phyloP scores from a whole-genome alignment of 192 early-diverging fungal genomes.

The Backusella macrospora region DNA sequence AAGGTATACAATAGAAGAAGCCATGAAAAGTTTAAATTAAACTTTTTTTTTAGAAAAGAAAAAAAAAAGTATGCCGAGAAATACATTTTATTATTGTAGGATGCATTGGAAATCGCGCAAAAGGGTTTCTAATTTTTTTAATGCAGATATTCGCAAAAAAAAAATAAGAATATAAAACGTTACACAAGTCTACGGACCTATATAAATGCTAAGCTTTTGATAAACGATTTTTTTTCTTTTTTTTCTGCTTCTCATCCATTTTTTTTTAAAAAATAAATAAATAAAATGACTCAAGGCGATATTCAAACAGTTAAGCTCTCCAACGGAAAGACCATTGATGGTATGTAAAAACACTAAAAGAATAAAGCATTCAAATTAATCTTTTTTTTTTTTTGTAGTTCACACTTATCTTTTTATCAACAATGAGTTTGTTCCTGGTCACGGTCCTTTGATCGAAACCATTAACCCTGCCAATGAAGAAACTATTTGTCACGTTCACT shows the following conservation, averaged over 20 bases:
- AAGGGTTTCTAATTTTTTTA: background rate
- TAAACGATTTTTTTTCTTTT: background rate
- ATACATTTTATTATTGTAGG: background rate
- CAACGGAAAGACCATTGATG: conserved; percentile 28
- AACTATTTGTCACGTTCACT: conserved; percentile 54
- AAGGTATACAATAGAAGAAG: background rate
- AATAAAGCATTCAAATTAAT: background rate
- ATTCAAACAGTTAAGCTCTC: conserved; percentile 34
- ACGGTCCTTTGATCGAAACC: conserved; percentile 51
- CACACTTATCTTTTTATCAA: conserved; percentile 68
- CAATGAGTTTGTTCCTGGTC: conserved; percentile 55
- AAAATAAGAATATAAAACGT: background rate
- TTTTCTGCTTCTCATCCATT: background rate
- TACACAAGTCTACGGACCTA: background rate
- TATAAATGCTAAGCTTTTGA: background rate
- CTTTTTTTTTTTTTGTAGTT: conserved; percentile 23
- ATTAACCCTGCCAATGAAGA: conserved; percentile 69
- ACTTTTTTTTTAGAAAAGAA: background rate
- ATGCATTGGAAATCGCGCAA: background rate
- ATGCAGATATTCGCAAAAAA: background rate
- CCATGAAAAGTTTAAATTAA: background rate
- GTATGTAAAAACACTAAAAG: conserved; percentile 12
- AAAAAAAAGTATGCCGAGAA: background rate
- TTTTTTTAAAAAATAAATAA: background rate
- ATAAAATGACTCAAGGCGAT: conserved; percentile 32